Evolutionary conservation across 2,329 filamentous ascomycete genomes (phyloP).

Genomic region (Trichoderma breve): DNA sequence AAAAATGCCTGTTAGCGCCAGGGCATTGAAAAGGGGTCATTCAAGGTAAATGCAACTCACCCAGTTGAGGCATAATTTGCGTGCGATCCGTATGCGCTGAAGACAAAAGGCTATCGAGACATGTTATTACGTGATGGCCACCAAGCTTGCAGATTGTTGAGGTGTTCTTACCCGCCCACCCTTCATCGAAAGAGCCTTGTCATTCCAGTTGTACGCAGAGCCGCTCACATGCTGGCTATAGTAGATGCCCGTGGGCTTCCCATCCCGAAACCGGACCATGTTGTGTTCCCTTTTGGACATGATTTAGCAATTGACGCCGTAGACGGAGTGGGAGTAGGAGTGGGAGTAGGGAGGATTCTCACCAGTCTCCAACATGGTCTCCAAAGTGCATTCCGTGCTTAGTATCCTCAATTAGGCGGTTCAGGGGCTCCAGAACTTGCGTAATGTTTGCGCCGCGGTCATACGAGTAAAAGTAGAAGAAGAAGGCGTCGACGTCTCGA

Average conservation of each 20-base stretch:
- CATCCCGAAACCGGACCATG: neutral
- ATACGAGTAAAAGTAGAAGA: constrained; percentile 11
- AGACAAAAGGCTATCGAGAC: neutral
- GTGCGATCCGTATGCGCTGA: constrained; percentile 1
- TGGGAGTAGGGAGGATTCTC: neutral
- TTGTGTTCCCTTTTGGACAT: neutral
- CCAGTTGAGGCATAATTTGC: neutral
- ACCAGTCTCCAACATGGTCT: constrained; percentile 2
- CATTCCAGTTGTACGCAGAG: neutral
- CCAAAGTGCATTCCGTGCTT: constrained; percentile 7
- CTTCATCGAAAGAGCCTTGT: neutral
- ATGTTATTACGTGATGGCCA: neutral
- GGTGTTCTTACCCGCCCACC: neutral
- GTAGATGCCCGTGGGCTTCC: neutral
- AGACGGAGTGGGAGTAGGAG: neutral
- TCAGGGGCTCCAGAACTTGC: constrained; percentile 2
- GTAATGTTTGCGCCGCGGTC: constrained; percentile 7
- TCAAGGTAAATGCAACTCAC: neutral
- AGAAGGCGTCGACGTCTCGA: neutral
- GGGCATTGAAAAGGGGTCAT: neutral
- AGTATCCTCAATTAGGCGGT: constrained; percentile 7
- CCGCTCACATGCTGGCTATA: constrained; percentile 4
- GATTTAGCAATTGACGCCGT: neutral
- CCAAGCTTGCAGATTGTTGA: neutral
- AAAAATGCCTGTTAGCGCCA: neutral